Evolutionary conservation across 73 alveolate genomes (phyloP).

Genomic region (Breviolum minutum): DNA sequence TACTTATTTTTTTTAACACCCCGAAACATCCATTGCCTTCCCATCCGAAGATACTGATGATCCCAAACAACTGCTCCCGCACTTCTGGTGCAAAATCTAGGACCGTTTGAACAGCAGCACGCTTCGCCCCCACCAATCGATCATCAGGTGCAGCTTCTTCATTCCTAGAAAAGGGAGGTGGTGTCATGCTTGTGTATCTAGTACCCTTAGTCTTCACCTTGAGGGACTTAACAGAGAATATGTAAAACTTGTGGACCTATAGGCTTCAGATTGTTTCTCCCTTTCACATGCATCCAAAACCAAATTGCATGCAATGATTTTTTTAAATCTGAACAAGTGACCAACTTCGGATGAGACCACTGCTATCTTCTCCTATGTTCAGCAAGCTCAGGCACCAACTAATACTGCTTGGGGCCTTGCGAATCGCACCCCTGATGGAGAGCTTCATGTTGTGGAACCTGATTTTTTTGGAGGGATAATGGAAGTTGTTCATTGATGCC

Average conservation of each 20-base stretch:
- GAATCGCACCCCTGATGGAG: background rate
- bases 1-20: no score
- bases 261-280: background rate
- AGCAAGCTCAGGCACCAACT: background rate
- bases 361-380: background rate
- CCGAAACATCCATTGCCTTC: background rate
- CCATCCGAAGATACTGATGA: background rate
- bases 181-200: no score
- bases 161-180: background rate
- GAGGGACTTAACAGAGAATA: no score
- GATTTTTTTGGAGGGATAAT: no score
- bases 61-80: background rate
- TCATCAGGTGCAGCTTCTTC: background rate
- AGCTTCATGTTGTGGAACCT: constrained; percentile 9
- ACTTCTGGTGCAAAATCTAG: background rate
- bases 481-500: no score
- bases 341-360: no score
- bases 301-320: background rate
- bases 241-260: background rate
- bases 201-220: no score
- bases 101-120: background rate
- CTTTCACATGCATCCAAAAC: background rate
- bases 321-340: background rate
- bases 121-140: background rate
- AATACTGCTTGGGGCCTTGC: background rate